Conservation (phyloP, 306 rosid genomes). For the Quercus dentata region DNA sequence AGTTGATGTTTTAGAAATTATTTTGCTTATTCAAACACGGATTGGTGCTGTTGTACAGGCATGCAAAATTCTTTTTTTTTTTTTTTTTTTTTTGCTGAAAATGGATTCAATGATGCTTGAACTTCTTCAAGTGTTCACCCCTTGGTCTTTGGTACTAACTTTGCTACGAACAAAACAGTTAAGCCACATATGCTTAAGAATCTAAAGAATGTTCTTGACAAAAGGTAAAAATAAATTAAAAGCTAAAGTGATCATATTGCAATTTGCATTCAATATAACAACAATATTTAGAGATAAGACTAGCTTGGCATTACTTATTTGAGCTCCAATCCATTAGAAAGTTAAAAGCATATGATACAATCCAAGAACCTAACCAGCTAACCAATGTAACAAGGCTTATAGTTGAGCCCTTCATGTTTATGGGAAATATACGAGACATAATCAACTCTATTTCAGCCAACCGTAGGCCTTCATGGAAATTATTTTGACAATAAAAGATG, state of each 20-base stretch:
- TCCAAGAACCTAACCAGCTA: too few species aligned
- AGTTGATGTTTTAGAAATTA: background rate
- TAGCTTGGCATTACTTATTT: too few species aligned
- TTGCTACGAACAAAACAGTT: slow-evolving; percentile 55
- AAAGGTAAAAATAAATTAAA: background rate
- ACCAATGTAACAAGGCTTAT: too few species aligned
- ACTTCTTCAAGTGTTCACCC: slow-evolving; percentile 62
- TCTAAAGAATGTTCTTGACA: slow-evolving; percentile 66
- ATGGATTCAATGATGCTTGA: slow-evolving; percentile 56
- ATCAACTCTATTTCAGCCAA: too few species aligned
- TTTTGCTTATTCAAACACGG: background rate
- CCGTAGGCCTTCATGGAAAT: too few species aligned
- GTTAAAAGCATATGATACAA: too few species aligned
- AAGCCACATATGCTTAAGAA: slow-evolving; percentile 55
- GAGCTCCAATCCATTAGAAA: too few species aligned
- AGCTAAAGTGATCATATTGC: background rate
- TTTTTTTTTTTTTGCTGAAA: slow-evolving; percentile 22
- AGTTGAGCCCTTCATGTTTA: too few species aligned
- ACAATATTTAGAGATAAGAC: background rate
- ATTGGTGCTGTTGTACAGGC: background rate
- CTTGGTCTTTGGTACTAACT: slow-evolving; percentile 78
- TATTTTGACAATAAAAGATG: too few species aligned
- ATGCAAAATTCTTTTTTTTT: slow-evolving; percentile 14
- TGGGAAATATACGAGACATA: too few species aligned
- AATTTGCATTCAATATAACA: background rate